These are phyloP conservation scores for Canavalia gladiata DNA, from an alignment of 306 rosid species.

Conservation along the genomic window DNA sequence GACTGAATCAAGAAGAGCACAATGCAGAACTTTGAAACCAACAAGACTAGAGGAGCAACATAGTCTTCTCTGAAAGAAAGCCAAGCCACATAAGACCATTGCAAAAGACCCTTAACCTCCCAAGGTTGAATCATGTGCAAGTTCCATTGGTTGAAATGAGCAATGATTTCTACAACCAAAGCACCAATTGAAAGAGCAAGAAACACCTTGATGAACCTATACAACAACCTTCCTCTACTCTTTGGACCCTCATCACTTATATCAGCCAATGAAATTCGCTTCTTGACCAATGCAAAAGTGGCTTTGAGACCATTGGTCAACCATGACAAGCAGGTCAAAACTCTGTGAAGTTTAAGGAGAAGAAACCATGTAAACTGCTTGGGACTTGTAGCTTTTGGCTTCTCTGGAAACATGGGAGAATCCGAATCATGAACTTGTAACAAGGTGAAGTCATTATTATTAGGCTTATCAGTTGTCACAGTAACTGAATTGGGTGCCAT, in stretches of 20 bases:
- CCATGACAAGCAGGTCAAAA: conserved; percentile 76
- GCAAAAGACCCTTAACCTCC: conserved; percentile 81
- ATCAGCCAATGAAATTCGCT: conserved; percentile 73
- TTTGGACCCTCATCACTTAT: conserved; percentile 68
- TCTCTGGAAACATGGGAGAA: conserved; percentile 70
- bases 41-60: conserved; percentile 74
- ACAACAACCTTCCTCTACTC: conserved; percentile 70
- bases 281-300: conserved; percentile 64
- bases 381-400: conserved; percentile 70
- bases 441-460: conserved; percentile 48
- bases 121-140: conserved; percentile 75
- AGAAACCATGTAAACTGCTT: conserved; percentile 91
- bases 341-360: conserved; percentile 82
- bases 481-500: conserved; percentile 84
- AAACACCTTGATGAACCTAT: conserved; percentile 73
- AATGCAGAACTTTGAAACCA: conserved; percentile 86
- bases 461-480: conserved; percentile 65
- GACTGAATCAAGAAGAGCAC: conserved; percentile 90
- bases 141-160: conserved; percentile 87
- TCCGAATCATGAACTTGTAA: conserved; percentile 62
- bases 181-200: conserved; percentile 72
- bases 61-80: conserved; percentile 81
- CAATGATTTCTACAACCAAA: conserved; percentile 75
- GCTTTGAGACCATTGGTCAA: conserved; percentile 59
- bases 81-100: conserved; percentile 84